Conservation (phyloP, 805 yeast species). For the Scheffersomyces ergatensis region DNA sequence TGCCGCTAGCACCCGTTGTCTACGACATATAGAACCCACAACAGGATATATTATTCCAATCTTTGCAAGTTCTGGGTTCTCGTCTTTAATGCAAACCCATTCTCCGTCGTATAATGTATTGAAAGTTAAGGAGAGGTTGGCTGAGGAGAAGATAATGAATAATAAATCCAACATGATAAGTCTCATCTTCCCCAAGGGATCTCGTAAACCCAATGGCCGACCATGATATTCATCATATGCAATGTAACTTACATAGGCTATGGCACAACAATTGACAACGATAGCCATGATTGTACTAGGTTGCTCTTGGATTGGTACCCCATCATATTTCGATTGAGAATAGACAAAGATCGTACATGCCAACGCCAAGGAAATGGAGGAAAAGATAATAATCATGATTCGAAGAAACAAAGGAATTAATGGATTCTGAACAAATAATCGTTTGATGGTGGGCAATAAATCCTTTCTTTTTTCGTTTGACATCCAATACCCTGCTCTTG, state of each 20-base stretch:
- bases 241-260: conserved; percentile 75
- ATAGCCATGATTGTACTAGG: conserved; percentile 94
- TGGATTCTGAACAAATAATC: conserved; percentile 69
- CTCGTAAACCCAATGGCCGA: conserved; percentile 85
- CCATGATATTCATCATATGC: conserved; percentile 90
- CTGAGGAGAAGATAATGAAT: conserved; percentile 85
- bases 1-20: conserved; percentile 76
- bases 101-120: conserved; percentile 74
- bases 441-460: conserved; percentile 59
- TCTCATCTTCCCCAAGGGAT: conserved; percentile 79
- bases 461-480: conserved; percentile 58
- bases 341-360: conserved; percentile 57
- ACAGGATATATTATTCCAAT: conserved; percentile 25
- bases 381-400: conserved; percentile 44
- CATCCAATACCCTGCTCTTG: conserved; percentile 70
- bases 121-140: conserved; percentile 82
- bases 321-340: conserved; percentile 32
- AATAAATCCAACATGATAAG: conserved; percentile 78
- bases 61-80: conserved; percentile 10
- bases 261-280: conserved; percentile 75
- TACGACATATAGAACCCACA: conserved; percentile 60
- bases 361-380: conserved; percentile 67
- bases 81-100: conserved; percentile 64
- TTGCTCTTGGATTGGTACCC: conserved; percentile 56
- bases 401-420: conserved; percentile 79